Evolutionary conservation across 257 asterid genomes (phyloP).

Genomic region (Primulina eburnea): DNA sequence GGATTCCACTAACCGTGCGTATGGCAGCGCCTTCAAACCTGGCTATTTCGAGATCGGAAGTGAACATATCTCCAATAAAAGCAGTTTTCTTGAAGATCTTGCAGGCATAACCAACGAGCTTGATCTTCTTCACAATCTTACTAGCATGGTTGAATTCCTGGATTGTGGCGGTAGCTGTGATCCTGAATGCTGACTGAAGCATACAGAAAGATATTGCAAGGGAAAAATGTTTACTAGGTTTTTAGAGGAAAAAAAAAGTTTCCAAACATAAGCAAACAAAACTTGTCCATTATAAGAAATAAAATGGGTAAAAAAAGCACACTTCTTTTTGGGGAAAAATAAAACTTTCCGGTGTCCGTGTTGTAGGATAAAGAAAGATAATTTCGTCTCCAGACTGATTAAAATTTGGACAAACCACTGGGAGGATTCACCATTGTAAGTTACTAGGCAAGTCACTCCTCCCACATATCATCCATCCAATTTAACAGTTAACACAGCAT

Average conservation of each 20-base stretch:
- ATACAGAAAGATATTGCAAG: conserved; percentile 19
- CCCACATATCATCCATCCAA: background rate
- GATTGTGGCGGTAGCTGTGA: conserved; percentile 86
- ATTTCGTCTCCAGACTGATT: background rate
- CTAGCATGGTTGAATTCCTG: conserved; percentile 93
- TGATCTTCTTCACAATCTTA: conserved; percentile 78
- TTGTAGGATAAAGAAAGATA: background rate
- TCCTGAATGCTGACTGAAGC: conserved; percentile 86
- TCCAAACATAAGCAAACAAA: background rate
- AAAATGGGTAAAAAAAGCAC: background rate
- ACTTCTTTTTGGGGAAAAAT: background rate
- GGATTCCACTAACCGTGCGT: conserved; percentile 92
- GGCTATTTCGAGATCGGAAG: conserved; percentile 98
- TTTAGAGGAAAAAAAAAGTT: background rate
- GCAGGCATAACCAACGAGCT: conserved; percentile 87
- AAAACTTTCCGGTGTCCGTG: background rate
- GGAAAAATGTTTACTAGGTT: background rate
- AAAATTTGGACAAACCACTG: conserved; percentile 1
- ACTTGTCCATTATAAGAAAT: background rate
- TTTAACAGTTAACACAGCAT: background rate
- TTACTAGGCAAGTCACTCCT: conserved; percentile 4
- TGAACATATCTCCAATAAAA: conserved; percentile 88
- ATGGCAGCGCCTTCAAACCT: conserved; percentile 96
- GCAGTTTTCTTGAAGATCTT: conserved; percentile 94
- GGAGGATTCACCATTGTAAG: background rate